Evolutionary conservation across 352 stramenopile species (phyloP).

Genomic region (Phytophthora sojae): DNA sequence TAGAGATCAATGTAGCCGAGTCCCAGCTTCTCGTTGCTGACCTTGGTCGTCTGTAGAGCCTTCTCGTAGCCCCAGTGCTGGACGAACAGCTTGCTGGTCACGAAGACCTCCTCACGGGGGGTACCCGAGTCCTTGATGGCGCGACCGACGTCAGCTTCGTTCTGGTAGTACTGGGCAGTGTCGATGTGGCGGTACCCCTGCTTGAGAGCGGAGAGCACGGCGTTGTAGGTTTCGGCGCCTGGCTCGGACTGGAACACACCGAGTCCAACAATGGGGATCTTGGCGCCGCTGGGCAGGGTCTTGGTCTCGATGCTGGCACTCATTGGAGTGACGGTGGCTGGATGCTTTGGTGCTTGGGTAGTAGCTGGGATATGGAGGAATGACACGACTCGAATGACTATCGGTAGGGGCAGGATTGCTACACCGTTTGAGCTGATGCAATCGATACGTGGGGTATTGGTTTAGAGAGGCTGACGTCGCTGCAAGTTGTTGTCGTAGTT

Average conservation of each 20-base stretch:
- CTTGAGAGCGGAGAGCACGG: constrained; percentile 59
- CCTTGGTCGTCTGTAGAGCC: constrained; percentile 51
- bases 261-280: constrained; percentile 58
- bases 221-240: constrained; percentile 62
- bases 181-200: constrained; percentile 92
- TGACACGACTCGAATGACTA: constrained; percentile 3
- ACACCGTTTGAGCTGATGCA: background rate
- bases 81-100: constrained; percentile 84
- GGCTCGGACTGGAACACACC: constrained; percentile 62
- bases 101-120: constrained; percentile 75
- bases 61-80: constrained; percentile 76
- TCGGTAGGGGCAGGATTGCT: background rate
- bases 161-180: constrained; percentile 87
- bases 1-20: constrained; percentile 87
- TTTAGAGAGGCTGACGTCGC: background rate
- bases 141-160: constrained; percentile 86
- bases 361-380: constrained; percentile 18
- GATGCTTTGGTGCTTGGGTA: constrained; percentile 4
- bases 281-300: constrained; percentile 51
- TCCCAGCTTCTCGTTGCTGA: constrained; percentile 64
- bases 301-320: constrained; percentile 34
- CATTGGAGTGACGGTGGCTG: background rate
- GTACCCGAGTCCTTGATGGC: constrained; percentile 78
- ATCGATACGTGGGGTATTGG: background rate
- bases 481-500: background rate